phyloP scores from a whole-genome alignment of 1,139 yeast species.

The Arxiozyma bovina region DNA sequence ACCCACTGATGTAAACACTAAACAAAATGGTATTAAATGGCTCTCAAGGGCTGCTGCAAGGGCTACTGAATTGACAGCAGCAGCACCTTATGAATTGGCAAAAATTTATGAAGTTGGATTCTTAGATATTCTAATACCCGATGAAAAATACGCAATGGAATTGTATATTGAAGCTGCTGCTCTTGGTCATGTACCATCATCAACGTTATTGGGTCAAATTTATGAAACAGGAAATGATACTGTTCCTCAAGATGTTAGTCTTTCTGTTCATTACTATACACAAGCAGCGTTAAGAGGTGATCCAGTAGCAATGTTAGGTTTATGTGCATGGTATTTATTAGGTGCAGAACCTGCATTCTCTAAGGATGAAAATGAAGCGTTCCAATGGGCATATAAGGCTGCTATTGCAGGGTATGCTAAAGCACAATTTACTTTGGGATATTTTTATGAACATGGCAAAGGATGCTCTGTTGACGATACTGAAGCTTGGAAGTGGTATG shows the following conservation, averaged over 20 bases:
- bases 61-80: constrained; percentile 78
- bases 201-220: constrained; percentile 68
- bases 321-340: constrained; percentile 94
- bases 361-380: constrained; percentile 77
- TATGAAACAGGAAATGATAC: constrained; percentile 75
- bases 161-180: constrained; percentile 85
- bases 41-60: constrained; percentile 74
- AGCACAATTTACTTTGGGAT: constrained; percentile 83
- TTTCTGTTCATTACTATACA: constrained; percentile 87
- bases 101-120: constrained; percentile 79
- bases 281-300: constrained; percentile 87
- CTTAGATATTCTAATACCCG: constrained; percentile 77
- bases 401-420: constrained; percentile 66
- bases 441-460: constrained; percentile 77
- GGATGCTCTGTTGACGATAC: constrained; percentile 59
- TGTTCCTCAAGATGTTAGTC: constrained; percentile 72
- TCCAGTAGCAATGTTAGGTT: constrained; percentile 79
- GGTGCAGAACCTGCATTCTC: constrained; percentile 80
- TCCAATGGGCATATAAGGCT: constrained; percentile 88
- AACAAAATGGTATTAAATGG: constrained; percentile 90
- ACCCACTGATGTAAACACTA: constrained; percentile 54
- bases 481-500: constrained; percentile 68
- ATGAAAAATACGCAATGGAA: constrained; percentile 75
- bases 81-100: constrained; percentile 90
- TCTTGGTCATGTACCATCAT: constrained; percentile 73